Conservation (phyloP, 2,329 filamentous ascomycete genomes). For the Ramularia collo-cygni region DNA sequence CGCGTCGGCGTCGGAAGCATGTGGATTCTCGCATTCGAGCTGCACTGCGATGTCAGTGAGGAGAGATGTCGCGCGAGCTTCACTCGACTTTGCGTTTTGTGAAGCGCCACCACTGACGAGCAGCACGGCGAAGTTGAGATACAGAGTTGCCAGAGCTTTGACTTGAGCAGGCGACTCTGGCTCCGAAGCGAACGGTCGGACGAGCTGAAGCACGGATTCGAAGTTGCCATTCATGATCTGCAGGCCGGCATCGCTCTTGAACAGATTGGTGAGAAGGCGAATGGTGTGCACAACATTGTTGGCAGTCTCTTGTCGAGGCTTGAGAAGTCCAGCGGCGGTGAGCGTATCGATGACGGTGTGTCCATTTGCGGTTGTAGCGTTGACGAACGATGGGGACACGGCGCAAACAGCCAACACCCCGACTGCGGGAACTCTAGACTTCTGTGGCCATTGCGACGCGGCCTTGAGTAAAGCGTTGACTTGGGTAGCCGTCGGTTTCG, state of each 20-base stretch:
- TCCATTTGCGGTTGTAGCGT: conserved; percentile 46
- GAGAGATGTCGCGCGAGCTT: conserved; percentile 26
- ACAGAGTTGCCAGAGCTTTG: conserved; percentile 72
- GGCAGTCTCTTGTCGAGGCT: conserved; percentile 49
- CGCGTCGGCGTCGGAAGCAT: conserved; percentile 70
- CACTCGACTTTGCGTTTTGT: conserved; percentile 22
- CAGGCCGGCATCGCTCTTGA: conserved; percentile 66
- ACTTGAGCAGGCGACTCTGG: conserved; percentile 57
- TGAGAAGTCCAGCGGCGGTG: conserved; percentile 51
- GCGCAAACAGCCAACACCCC: conserved; percentile 82
- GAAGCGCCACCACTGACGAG: conserved; percentile 40
- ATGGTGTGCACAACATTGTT: conserved; percentile 86
- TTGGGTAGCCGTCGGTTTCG: conserved; percentile 30
- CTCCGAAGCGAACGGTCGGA: conserved; percentile 56
- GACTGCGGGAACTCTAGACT: conserved; percentile 73
- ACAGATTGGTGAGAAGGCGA: conserved; percentile 76
- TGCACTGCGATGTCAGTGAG: conserved; percentile 27
- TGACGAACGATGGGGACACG: conserved; percentile 59
- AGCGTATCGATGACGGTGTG: conserved; percentile 57
- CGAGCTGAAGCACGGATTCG: conserved; percentile 54
- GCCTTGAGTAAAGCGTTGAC: conserved; percentile 58
- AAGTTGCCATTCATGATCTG: conserved; percentile 49
- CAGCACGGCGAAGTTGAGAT: conserved; percentile 78
- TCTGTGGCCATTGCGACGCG: conserved; percentile 70
- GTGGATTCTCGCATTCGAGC: conserved; percentile 29